Conservation (phyloP, 2,329 filamentous ascomycete species). For the Lomentospora prolificans region DNA sequence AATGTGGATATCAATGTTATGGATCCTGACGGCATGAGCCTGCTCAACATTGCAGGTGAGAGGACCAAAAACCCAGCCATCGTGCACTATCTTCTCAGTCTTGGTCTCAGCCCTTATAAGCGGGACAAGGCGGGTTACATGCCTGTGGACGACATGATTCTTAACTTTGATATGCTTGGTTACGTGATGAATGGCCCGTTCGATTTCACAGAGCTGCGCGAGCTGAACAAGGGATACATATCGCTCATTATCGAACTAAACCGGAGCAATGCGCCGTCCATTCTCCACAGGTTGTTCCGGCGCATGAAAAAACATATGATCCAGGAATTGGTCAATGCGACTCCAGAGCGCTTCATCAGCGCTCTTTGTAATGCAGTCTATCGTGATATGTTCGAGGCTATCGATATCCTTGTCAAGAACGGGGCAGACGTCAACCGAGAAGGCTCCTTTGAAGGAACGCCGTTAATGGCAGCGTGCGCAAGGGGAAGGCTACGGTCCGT, state of each 20-base stretch:
- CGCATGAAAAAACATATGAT: conserved; percentile 3
- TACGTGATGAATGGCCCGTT: conserved; percentile 76
- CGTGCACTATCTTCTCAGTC: conserved; percentile 10
- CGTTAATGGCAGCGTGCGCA: conserved; percentile 13
- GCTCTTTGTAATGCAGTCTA: conserved; percentile 4
- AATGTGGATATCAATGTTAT: not conserved
- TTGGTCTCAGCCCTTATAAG: conserved; percentile 11
- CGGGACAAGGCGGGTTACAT: conserved; percentile 9
- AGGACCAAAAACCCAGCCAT: conserved; percentile 7
- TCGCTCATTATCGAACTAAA: conserved; percentile 6
- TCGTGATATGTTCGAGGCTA: conserved; percentile 5
- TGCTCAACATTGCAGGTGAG: conserved; percentile 8
- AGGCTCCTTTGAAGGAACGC: conserved; percentile 11
- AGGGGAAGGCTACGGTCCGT: conserved; percentile 8
- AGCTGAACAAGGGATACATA: conserved; percentile 7
- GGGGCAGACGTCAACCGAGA: conserved; percentile 10
- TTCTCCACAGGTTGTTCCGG: conserved; percentile 3
- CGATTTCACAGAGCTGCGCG: conserved; percentile 9
- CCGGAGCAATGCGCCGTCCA: not conserved
- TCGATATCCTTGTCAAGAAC: conserved; percentile 9
- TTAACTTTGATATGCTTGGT: conserved; percentile 78
- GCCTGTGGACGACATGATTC: conserved; percentile 18
- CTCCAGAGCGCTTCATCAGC: not conserved
- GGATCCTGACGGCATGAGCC: conserved; percentile 4
- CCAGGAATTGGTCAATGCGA: conserved; percentile 1